Evolutionary conservation across 495 filamentous ascomycete species (phyloP).

Genomic region (Bacidia rubella): DNA sequence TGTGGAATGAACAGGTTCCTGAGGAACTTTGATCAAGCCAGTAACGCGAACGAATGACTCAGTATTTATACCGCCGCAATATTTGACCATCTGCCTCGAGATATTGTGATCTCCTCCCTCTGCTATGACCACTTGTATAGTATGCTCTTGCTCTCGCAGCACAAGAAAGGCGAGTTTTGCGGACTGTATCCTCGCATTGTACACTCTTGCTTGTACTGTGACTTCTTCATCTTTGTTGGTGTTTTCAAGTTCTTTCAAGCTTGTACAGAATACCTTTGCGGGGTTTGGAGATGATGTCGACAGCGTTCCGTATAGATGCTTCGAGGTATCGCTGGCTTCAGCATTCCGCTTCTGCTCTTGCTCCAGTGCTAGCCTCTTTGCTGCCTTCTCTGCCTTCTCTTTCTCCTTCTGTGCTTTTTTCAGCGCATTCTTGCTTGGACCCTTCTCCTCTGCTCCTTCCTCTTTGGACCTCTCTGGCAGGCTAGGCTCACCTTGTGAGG

Average conservation of each 20-base stretch:
- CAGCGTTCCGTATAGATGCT: constrained; percentile 48
- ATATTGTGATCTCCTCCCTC: constrained; percentile 34
- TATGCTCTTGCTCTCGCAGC: constrained; percentile 66
- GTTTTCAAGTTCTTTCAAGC: constrained; percentile 39
- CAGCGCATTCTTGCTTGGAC: constrained; percentile 48
- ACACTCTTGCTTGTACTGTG: constrained; percentile 67
- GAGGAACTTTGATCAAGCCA: constrained; percentile 59
- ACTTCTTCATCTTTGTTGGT: constrained; percentile 60
- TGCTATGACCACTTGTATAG: constrained; percentile 66
- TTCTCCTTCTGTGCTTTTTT: constrained; percentile 59
- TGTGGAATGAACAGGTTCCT: constrained; percentile 65
- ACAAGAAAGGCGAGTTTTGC: constrained; percentile 89
- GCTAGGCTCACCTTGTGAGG: constrained; percentile 6
- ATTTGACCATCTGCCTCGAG: constrained; percentile 76
- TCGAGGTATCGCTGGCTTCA: constrained; percentile 52
- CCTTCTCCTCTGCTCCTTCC: constrained; percentile 17
- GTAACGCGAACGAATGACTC: constrained; percentile 72
- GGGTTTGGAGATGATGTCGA: constrained; percentile 12
- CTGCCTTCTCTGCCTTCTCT: constrained; percentile 51
- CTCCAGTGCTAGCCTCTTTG: constrained; percentile 39
- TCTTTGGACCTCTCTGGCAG: constrained; percentile 12
- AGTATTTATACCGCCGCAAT: constrained; percentile 60
- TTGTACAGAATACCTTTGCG: not conserved
- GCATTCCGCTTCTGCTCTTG: constrained; percentile 24
- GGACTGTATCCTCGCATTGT: constrained; percentile 76